These are phyloP conservation scores for Apiospora saccharicola DNA, from an alignment of 2,329 filamentous ascomycete species.

Conservation along the genomic window DNA sequence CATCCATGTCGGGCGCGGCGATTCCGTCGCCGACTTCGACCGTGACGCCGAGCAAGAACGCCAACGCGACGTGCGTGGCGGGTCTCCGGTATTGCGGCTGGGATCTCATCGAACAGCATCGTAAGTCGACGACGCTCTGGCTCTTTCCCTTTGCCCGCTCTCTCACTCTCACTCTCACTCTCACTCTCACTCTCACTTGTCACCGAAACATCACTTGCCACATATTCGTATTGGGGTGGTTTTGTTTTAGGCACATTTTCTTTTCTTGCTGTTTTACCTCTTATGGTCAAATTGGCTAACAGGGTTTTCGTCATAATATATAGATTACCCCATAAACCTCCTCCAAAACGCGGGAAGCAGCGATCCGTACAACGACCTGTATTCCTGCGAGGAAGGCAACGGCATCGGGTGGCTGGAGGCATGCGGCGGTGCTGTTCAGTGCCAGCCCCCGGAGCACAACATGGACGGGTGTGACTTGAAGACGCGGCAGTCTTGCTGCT, in stretches of 20 bases:
- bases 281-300: too few relatives aligned
- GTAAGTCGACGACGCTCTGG: background rate
- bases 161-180: too few relatives aligned
- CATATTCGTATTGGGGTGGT: too few relatives aligned
- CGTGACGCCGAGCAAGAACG: background rate
- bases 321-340: background rate
- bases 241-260: too few relatives aligned
- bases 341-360: conserved; percentile 2
- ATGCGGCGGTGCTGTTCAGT: background rate
- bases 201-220: too few relatives aligned
- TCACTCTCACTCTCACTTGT: too few relatives aligned
- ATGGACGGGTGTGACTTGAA: background rate
- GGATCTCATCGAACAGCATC: conserved; percentile 10
- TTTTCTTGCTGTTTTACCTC: background rate
- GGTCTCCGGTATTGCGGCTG: background rate
- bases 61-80: background rate
- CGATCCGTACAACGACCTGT: conserved; percentile 1
- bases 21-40: background rate
- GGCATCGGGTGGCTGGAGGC: background rate
- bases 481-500: background rate
- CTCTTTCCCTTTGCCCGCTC: too few relatives aligned
- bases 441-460: background rate
- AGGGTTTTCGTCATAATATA: background rate
- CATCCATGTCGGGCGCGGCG: background rate
- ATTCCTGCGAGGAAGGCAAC: background rate